Evolutionary conservation across 441 rosid genomes (phyloP).

Genomic region (Adansonia grandidieri): DNA sequence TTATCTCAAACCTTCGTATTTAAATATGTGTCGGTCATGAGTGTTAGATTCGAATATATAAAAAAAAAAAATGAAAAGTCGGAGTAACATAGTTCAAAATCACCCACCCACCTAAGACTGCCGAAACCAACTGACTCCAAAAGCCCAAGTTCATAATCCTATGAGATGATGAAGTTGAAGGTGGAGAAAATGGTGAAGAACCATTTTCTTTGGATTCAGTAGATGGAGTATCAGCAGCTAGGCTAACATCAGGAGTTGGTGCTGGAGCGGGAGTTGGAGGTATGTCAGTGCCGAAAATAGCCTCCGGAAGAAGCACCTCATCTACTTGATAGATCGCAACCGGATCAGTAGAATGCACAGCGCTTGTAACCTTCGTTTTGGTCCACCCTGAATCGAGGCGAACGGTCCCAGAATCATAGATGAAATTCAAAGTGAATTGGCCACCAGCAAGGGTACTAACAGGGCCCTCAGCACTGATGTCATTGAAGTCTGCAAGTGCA

Average conservation of each 20-base stretch:
- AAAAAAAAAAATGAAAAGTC: slow-evolving; percentile 3
- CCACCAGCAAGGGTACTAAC: slow-evolving; percentile 74
- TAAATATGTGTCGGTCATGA: too few species aligned
- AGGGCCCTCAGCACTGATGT: slow-evolving; percentile 66
- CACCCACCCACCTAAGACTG: slow-evolving; percentile 47
- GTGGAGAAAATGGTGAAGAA: slow-evolving; percentile 43
- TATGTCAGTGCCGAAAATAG: slow-evolving; percentile 86
- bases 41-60: background rate
- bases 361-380: slow-evolving; percentile 74
- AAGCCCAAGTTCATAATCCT: slow-evolving; percentile 39
- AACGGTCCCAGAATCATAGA: slow-evolving; percentile 67
- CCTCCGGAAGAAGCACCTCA: slow-evolving; percentile 79
- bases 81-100: slow-evolving; percentile 26
- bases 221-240: slow-evolving; percentile 67
- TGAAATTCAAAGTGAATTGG: slow-evolving; percentile 65
- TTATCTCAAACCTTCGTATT: slow-evolving; percentile 38
- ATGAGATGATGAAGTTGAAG: slow-evolving; percentile 45
- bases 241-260: slow-evolving; percentile 61
- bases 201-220: slow-evolving; percentile 34
- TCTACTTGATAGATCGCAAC: slow-evolving; percentile 85
- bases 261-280: slow-evolving; percentile 94
- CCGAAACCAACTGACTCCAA: slow-evolving; percentile 47
- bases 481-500: slow-evolving; percentile 77
- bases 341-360: slow-evolving; percentile 77
- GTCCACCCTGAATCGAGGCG: slow-evolving; percentile 76